Base-by-base conservation (phyloP, 192 early-diverging fungal species). In the Coemansia sp. region DNA sequence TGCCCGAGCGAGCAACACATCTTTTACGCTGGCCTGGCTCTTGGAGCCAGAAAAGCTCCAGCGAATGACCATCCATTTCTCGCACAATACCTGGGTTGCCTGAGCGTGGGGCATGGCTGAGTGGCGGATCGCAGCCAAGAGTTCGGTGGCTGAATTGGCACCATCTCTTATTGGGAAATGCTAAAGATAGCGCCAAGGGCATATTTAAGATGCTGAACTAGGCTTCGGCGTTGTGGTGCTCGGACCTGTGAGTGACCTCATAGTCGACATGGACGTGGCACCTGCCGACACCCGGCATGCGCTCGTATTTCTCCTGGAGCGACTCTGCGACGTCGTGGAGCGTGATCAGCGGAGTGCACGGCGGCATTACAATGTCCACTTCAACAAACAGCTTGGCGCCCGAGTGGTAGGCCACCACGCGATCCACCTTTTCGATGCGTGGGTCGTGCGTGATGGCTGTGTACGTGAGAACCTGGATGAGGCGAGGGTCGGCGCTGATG, bases 251-350 rank as follows among this genome's bases (percentile, higher is more conserved):
- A 29, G 77, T 83, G 17, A 85, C 88, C 72, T 97, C 95, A 68
- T 94, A 96, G 78, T 98, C 94, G 12, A 93, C 84, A 63, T 97
- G 95, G 3, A 97, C 95, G 83, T 95, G 95, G 19, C 92, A 92
- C 19, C 95, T 80, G 36, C 96, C 96, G 1, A 98, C 93, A 32
- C 88, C 85, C 3, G 87, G 84, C 36, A 98, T 64, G 6, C 73
- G 80, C 67, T 97, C 96, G 21, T 97, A 74, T 73, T 94, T 93
- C 48, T 87, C 85, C 72, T 98, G 93, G 44, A 97, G 82, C 62
- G 82, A 77, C 67, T 96, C 94, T 12, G 91, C 92, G 56, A 98
- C 91, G 63, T 97, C 96, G 65, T 98, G 96, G n/a, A 90, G 80
- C 35, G 87, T 86, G 11, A 80, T 59, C 58, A 98, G 71, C 34